Percentiles rank a stretch among this genome's conserved stretches.
Evolutionary conservation across 148 eudicot genomes (phyloP).

Genomic region (Chenopodium suecicum): DNA sequence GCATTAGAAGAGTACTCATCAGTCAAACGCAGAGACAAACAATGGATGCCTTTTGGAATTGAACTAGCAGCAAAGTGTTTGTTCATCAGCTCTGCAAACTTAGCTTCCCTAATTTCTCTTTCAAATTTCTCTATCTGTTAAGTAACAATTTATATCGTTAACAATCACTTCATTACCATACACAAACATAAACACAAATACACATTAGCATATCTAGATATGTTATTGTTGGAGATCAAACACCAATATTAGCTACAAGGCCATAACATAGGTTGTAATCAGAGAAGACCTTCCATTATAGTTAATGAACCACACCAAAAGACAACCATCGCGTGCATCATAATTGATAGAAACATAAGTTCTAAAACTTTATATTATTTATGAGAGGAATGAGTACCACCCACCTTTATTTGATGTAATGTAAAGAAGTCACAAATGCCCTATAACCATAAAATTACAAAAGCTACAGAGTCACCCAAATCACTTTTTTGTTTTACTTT

Average conservation of each 20-base stretch:
- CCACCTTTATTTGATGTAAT: neutral
- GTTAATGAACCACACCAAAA: neutral
- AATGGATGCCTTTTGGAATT: constrained; percentile 93
- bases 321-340: neutral
- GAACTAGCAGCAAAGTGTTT: constrained; percentile 98
- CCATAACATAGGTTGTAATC: neutral
- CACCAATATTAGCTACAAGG: neutral
- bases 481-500: neutral
- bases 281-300: neutral
- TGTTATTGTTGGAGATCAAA: neutral
- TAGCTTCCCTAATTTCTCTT: constrained; percentile 80
- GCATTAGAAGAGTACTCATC: constrained; percentile 99
- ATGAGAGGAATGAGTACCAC: neutral
- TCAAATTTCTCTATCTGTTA: constrained; percentile 95
- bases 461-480: neutral
- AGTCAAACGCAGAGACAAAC: constrained; percentile 91
- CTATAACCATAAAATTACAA: neutral
- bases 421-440: neutral
- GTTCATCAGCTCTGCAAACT: constrained; percentile 92
- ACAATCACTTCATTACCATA: neutral
- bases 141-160: constrained; percentile 9
- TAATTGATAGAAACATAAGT: neutral
- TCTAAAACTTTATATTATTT: neutral
- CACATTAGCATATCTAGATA: neutral
- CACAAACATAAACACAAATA: neutral